Evolutionary conservation across 169 alveolate genomes (phyloP).

Genomic region (Plasmodium falciparum): DNA sequence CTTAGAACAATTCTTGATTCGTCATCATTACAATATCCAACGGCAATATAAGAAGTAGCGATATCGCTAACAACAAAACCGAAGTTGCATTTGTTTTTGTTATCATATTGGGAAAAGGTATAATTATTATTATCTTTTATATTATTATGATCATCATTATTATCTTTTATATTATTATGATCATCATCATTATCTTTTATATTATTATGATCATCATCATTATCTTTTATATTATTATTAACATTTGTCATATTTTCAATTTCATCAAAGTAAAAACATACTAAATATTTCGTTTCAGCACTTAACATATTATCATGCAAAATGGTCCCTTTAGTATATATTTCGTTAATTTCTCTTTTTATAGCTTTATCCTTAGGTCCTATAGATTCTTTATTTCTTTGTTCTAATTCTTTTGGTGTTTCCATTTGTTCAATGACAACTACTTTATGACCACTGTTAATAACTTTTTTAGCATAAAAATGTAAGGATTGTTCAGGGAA

Average conservation of each 20-base stretch:
- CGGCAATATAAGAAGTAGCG: constrained; percentile 86
- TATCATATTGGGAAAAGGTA: too few relatives aligned
- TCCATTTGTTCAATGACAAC: constrained; percentile 99
- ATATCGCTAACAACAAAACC: constrained; percentile 92
- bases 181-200: too few relatives aligned
- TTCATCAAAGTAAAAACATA: constrained; percentile 80
- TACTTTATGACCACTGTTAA: constrained; percentile 95
- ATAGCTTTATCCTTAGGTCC: constrained; percentile 92
- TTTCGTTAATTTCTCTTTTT: constrained; percentile 93
- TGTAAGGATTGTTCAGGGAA: constrained; percentile 98
- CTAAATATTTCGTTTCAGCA: constrained; percentile 81
- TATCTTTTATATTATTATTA: neutral
- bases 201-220: too few relatives aligned
- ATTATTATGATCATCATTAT: too few relatives aligned
- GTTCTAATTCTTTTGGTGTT: constrained; percentile 96
- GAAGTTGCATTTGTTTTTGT: constrained; percentile 75
- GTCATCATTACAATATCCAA: constrained; percentile 88
- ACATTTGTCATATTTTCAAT: constrained; percentile 21
- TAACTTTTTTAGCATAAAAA: constrained; percentile 93
- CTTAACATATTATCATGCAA: constrained; percentile 87
- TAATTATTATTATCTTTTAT: too few relatives aligned
- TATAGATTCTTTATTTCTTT: constrained; percentile 80
- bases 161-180: too few relatives aligned
- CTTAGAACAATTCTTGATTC: constrained; percentile 79
- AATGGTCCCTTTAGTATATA: constrained; percentile 95